Base-by-base conservation (phyloP, 768 basidiomycete genomes). In the Astraeus odoratus region DNA sequence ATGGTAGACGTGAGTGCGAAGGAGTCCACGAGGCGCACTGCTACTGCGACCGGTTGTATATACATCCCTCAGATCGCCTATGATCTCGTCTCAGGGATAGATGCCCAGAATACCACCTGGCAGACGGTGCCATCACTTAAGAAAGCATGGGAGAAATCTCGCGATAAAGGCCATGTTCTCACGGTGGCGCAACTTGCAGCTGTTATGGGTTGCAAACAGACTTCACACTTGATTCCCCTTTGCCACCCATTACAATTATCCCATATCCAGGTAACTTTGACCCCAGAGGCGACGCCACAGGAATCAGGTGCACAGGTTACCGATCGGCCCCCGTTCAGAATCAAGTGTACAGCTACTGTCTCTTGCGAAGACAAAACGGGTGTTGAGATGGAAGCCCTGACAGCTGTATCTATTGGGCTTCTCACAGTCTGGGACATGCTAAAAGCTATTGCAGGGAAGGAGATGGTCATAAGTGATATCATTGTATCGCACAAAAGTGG, bases 351-450 rank as follows among this genome's bases (percentile, higher is more conserved):
- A 27, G 86, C 82, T 20, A 82, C 77, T 7, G 86, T 89, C 27
- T 70, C 80, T 31, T 86, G 83, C 52, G 76, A 81, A 60, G 86
- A 87, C 12, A 81, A 81, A 61, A 90, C 90, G 12, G 86, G 92
- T 4, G 87, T 92, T 16, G 89, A 92, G 68, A 92, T 97, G 86
- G 94, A 96, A 66, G 92, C 91, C 19, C 60, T 94, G 45, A 87
- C 83, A n/a, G 83, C 83, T 19, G 91, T 89, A 8, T 81, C 81
- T 1, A 70, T 86, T 24, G 82, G 81, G 5, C 71, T 88, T 25
- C 67, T 94, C 43, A 89, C 88, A 1, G 80, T 93, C 12, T 95
- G 90, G 86, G 90, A 92, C 58, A 93, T 95, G 91, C 74, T 93
- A 24, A 93, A 94, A 66, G 84, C 85, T 4, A 82, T 90, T 2